Evolutionary conservation across 1,284 basidiomycete species (phyloP).

Genomic region (Anthracocystis walkeri): DNA sequence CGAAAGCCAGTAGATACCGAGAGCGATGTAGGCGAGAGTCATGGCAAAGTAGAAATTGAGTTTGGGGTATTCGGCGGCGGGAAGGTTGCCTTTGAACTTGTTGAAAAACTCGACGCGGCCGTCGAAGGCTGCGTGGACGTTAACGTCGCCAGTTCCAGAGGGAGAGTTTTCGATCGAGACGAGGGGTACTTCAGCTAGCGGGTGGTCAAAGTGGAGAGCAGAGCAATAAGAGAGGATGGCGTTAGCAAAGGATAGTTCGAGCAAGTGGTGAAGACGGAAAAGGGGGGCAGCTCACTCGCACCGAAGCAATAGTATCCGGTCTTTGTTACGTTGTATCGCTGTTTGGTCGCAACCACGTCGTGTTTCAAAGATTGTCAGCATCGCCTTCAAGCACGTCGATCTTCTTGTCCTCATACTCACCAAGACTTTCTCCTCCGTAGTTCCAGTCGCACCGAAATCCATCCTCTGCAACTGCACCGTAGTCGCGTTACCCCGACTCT

Average conservation of each 20-base stretch:
- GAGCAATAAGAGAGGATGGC: not conserved
- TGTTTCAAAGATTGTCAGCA: constrained; percentile 1
- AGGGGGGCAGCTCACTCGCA: constrained; percentile 70
- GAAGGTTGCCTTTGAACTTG: constrained; percentile 86
- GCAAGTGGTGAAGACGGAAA: not conserved
- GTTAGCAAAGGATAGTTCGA: not conserved
- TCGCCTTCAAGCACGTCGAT: not conserved
- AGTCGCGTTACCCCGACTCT: constrained; percentile 23
- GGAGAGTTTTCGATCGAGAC: constrained; percentile 73
- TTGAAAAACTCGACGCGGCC: constrained; percentile 89
- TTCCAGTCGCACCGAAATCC: constrained; percentile 47
- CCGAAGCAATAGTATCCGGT: constrained; percentile 97
- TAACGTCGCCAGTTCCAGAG: constrained; percentile 6
- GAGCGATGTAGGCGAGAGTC: constrained; percentile 79
- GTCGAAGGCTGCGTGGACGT: constrained; percentile 80
- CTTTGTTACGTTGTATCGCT: constrained; percentile 80
- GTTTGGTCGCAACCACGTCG: constrained; percentile 6
- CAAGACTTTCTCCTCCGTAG: constrained; percentile 21
- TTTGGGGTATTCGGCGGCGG: constrained; percentile 97
- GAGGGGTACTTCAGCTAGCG: constrained; percentile 82
- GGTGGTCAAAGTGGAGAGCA: not conserved
- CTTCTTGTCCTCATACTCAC: constrained; percentile 11
- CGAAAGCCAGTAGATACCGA: constrained; percentile 83
- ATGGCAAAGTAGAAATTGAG: constrained; percentile 90
- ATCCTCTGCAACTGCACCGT: constrained; percentile 52